Percentiles rank a stretch among this genome's conserved stretches.
These are phyloP conservation scores for Yamadazyma kanchanaburiensis DNA, from an alignment of 1,139 yeast genomes.

Conservation along the genomic window DNA sequence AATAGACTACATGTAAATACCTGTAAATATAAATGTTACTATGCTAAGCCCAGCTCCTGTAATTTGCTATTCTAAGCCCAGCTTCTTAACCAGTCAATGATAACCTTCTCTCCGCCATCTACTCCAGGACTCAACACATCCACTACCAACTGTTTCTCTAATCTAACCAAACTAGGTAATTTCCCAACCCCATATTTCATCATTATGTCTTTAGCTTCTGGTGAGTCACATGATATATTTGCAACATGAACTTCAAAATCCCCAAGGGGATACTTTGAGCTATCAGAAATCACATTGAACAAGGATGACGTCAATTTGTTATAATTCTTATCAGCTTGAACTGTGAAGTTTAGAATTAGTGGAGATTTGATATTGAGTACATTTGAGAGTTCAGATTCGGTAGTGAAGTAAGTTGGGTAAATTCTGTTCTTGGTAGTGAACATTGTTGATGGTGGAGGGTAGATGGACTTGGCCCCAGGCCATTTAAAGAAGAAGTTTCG, in stretches of 20 bases:
- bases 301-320: constrained; percentile 63
- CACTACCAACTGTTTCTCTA: constrained; percentile 63
- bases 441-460: constrained; percentile 38
- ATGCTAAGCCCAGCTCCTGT: too few species aligned
- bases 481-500: constrained; percentile 9
- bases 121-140: constrained; percentile 47
- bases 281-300: constrained; percentile 52
- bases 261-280: constrained; percentile 42
- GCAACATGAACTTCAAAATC: constrained; percentile 49
- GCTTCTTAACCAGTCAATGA: constrained; percentile 52
- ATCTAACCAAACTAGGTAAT: constrained; percentile 66
- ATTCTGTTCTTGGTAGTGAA: constrained; percentile 41
- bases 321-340: constrained; percentile 60
- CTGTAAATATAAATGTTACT: background rate
- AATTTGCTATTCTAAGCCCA: too few species aligned
- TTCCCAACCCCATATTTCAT: constrained; percentile 52
- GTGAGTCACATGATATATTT: constrained; percentile 66
- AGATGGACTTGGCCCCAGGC: constrained; percentile 17
- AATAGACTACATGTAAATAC: constrained; percentile 6
- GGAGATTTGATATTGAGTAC: constrained; percentile 57
- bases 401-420: constrained; percentile 42
- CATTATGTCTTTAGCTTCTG: constrained; percentile 58
- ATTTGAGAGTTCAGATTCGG: constrained; percentile 53
- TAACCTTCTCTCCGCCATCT: constrained; percentile 49
- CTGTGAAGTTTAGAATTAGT: constrained; percentile 67